A percentile compares a stretch with the other conserved stretches of the same genome.
phyloP scores from a whole-genome alignment of 2,329 filamentous ascomycete genomes.

The Xylariaceae sp. region DNA sequence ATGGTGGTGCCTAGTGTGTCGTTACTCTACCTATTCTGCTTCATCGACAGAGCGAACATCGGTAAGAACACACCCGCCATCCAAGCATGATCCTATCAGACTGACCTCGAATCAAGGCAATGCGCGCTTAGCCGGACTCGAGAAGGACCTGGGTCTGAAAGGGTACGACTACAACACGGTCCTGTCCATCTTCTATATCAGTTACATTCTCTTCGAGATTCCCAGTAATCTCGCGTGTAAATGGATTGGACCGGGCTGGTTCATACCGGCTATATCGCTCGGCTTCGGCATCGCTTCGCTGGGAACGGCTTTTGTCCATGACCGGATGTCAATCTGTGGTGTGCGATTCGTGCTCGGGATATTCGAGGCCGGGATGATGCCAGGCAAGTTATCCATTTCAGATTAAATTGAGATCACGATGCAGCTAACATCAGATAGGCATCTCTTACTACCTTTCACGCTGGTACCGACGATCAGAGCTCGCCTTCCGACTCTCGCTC shows the following conservation, averaged over 20 bases:
- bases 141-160: constrained; percentile 53
- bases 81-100: not conserved
- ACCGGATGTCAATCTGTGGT: constrained; percentile 46
- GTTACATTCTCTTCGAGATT: constrained; percentile 69
- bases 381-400: constrained; percentile 34
- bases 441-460: constrained; percentile 68
- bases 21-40: constrained; percentile 63
- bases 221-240: constrained; percentile 65
- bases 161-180: constrained; percentile 65
- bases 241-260: constrained; percentile 67
- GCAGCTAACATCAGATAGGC: constrained; percentile 28
- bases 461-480: constrained; percentile 66
- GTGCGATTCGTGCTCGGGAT: constrained; percentile 64
- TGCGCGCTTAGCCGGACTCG: constrained; percentile 59
- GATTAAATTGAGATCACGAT: not conserved
- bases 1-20: constrained; percentile 59
- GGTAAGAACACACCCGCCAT: constrained; percentile 38
- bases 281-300: constrained; percentile 60
- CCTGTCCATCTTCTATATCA: constrained; percentile 65
- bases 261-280: constrained; percentile 57
- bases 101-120: constrained; percentile 46
- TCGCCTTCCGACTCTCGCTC: constrained; percentile 61
- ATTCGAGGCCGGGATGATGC: constrained; percentile 70
- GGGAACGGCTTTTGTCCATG: constrained; percentile 59
- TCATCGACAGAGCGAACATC: constrained; percentile 65